Conservation (phyloP, 495 filamentous ascomycete species). For the Aspergillus hancockii region DNA sequence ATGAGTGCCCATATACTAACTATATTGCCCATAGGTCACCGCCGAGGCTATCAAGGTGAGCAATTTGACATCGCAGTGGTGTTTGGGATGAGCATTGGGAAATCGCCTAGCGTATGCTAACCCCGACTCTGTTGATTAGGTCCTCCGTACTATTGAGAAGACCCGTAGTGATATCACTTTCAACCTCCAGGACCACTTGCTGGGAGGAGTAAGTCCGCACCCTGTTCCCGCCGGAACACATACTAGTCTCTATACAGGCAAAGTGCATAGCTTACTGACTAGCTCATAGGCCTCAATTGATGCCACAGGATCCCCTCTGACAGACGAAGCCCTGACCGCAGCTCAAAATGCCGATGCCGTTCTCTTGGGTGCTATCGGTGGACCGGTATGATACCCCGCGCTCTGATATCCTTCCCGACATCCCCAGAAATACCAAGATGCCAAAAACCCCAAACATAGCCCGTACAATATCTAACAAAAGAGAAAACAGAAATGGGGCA, state of each 20-base stretch:
- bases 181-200: slow-evolving; percentile 87
- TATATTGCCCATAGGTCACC: slow-evolving; percentile 46
- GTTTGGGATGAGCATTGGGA: slow-evolving; percentile 3
- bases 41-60: slow-evolving; percentile 83
- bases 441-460: slow-evolving; percentile 6
- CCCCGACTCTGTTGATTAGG: slow-evolving; percentile 22
- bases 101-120: slow-evolving; percentile 11
- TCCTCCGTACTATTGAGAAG: slow-evolving; percentile 73
- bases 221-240: not conserved
- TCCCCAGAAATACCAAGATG: slow-evolving; percentile 1
- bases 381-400: slow-evolving; percentile 60
- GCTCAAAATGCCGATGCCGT: slow-evolving; percentile 91
- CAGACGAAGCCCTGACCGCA: slow-evolving; percentile 79
- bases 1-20: slow-evolving; percentile 16
- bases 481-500: slow-evolving; percentile 84
- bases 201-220: slow-evolving; percentile 78
- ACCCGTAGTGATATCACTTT: slow-evolving; percentile 68
- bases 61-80: slow-evolving; percentile 3
- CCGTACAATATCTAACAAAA: not conserved
- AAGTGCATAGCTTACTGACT: slow-evolving; percentile 4
- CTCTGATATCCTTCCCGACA: slow-evolving; percentile 11
- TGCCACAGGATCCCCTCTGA: slow-evolving; percentile 72
- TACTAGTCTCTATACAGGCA: not conserved
- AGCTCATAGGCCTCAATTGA: slow-evolving; percentile 75
- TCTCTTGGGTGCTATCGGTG: slow-evolving; percentile 92